Evolutionary conservation across 805 yeast genomes (phyloP).

Genomic region (Pichia insulana): DNA sequence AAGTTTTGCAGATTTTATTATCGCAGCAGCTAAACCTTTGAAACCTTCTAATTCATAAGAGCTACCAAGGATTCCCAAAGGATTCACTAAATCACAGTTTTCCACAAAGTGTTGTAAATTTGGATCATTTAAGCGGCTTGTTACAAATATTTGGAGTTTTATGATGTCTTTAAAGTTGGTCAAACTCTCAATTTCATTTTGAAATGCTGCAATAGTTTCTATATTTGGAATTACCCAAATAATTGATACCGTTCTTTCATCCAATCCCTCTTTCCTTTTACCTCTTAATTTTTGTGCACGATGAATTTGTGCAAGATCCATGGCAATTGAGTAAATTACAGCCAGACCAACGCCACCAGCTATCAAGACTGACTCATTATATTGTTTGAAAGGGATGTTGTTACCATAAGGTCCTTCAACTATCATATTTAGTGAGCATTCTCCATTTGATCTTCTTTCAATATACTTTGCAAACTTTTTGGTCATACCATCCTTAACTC

Average conservation of each 20-base stretch:
- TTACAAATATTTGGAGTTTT: slow-evolving; percentile 24
- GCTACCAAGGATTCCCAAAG: not conserved
- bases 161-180: slow-evolving; percentile 18
- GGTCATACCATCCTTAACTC: slow-evolving; percentile 49
- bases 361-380: slow-evolving; percentile 39
- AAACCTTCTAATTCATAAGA: not conserved
- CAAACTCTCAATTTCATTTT: slow-evolving; percentile 22
- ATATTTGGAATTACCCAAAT: slow-evolving; percentile 26
- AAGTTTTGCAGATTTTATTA: not conserved
- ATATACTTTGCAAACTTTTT: slow-evolving; percentile 29
- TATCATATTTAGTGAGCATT: slow-evolving; percentile 32
- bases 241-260: slow-evolving; percentile 18
- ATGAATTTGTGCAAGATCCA: slow-evolving; percentile 29
- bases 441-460: slow-evolving; percentile 26
- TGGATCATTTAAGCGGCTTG: slow-evolving; percentile 18
- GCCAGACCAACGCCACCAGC: slow-evolving; percentile 66
- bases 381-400: slow-evolving; percentile 37
- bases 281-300: slow-evolving; percentile 23
- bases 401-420: slow-evolving; percentile 60
- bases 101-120: slow-evolving; percentile 9
- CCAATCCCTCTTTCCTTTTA: slow-evolving; percentile 9
- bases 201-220: slow-evolving; percentile 24
- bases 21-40: slow-evolving; percentile 2
- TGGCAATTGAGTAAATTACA: slow-evolving; percentile 41
- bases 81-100: slow-evolving; percentile 1